Evolutionary conservation across 2,329 filamentous ascomycete genomes (phyloP).

Genomic region (Cryoendolithus antarcticus): DNA sequence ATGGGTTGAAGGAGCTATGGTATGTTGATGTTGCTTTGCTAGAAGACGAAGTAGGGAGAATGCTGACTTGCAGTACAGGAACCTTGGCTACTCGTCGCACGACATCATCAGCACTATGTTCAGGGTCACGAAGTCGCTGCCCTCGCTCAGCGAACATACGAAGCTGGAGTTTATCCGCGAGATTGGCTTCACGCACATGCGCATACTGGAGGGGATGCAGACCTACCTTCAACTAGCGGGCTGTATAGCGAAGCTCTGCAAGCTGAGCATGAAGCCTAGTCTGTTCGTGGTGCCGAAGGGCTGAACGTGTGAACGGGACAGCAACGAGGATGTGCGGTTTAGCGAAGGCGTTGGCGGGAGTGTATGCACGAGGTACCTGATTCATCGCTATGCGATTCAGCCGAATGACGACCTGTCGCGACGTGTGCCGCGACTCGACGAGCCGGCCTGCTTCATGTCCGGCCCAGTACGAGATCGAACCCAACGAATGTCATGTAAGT

Average conservation of each 20-base stretch:
- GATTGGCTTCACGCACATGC: constrained; percentile 98
- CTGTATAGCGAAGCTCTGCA: constrained; percentile 80
- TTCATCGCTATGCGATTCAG: no score
- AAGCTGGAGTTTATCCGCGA: constrained; percentile 91
- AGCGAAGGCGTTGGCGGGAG: no score
- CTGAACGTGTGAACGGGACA: no score
- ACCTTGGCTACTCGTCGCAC: constrained; percentile 88
- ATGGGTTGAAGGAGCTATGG: constrained; percentile 83
- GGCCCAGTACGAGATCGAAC: no score
- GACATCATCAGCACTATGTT: constrained; percentile 99
- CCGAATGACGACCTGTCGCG: no score
- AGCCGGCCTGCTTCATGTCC: no score
- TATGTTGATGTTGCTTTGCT: constrained; percentile 19
- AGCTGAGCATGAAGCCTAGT: constrained; percentile 90
- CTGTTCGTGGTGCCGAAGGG: constrained; percentile 46
- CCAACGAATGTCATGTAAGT: no score
- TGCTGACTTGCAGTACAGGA: constrained; percentile 29
- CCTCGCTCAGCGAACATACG: constrained; percentile 80
- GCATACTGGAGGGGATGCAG: constrained; percentile 94
- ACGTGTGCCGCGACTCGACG: no score
- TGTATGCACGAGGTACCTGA: no score
- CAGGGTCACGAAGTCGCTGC: constrained; percentile 90
- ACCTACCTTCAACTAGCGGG: constrained; percentile 88
- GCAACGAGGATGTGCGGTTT: no score
- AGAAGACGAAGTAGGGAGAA: no score